Evolutionary conservation across 2,329 filamentous ascomycete genomes (phyloP), one percentile per base, ranked within the genome.

Genomic region (Corynespora cassiicola): DNA sequence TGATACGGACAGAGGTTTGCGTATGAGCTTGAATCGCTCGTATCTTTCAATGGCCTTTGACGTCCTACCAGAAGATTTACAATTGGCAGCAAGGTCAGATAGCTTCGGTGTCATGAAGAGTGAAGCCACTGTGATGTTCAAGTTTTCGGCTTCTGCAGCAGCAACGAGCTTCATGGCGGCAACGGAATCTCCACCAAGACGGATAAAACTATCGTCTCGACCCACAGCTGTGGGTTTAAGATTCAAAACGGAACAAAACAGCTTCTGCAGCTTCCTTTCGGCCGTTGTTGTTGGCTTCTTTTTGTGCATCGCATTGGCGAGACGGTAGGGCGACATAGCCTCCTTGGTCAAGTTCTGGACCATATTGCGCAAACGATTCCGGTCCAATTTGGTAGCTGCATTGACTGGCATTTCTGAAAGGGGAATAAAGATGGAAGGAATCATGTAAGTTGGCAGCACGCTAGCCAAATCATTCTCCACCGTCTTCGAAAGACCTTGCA

Each of bases 151-250:
- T 28, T 61, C 58, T 6, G 57, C 55, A 32, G 52, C 58, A 5
- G 59, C 47, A 20, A 61, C 58, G 14, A 66, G 54, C 8, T 54
- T 49, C 58, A 66, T 66, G 2, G 61, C 59, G 4, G 58, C 47
- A 19, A 66, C 48, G 7, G 57, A 62, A 22, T 65, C 61, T 5
- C 61, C 61, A 21, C 60, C 61, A 18, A 66, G 54, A 27, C 60
- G 58, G 14, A 65, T 52, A 30, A 65, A 65, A 39, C 47, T 65
- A 36, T 70, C 67, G 26, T 69, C 60, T 5, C 54, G 47, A 7
- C 59, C 60, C 2, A 66, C 59, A 4, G 54, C 44, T 9, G 54
- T 48, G 7, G 48, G 6, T 21, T 54, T 41, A 3, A 65, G 36
- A 17, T 56, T 58, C 28, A 68, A 41, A 2, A 66, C 56, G 0